These are phyloP conservation scores for Hanseniaspora valbyensis DNA, from an alignment of 805 yeast genomes.

Conservation along the genomic window DNA sequence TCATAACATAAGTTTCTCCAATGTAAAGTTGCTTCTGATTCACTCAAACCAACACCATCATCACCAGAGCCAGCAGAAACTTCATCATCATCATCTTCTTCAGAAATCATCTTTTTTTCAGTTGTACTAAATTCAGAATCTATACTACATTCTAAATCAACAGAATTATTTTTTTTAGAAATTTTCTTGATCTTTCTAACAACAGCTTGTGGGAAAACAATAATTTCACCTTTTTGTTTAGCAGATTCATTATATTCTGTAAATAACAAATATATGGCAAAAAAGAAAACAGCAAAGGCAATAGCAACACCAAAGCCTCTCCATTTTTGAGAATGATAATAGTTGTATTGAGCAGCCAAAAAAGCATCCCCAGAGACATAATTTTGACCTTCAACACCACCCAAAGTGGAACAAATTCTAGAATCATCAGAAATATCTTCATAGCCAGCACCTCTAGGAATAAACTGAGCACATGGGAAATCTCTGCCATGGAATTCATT, in stretches of 20 bases:
- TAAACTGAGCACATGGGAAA: conserved; percentile 37
- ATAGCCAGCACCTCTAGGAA: conserved; percentile 42
- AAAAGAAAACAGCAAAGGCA: conserved; percentile 46
- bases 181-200: conserved; percentile 37
- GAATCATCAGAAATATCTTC: conserved; percentile 27
- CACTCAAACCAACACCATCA: conserved; percentile 26
- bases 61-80: conserved; percentile 16
- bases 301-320: conserved; percentile 52
- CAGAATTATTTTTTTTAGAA: neutral
- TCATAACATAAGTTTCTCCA: conserved; percentile 70
- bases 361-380: conserved; percentile 45
- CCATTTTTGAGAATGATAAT: conserved; percentile 43
- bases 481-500: conserved; percentile 43
- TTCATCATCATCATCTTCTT: conserved; percentile 23
- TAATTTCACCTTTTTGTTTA: conserved; percentile 59
- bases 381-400: conserved; percentile 42
- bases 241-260: conserved; percentile 53
- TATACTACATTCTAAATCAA: conserved; percentile 14
- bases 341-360: conserved; percentile 35
- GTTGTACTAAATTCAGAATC: neutral
- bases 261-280: conserved; percentile 40
- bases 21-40: conserved; percentile 47
- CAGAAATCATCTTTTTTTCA: conserved; percentile 13
- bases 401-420: conserved; percentile 46
- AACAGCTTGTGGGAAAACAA: conserved; percentile 45